Conservation (phyloP, 495 filamentous ascomycete genomes). For the Penicillium ucsense region DNA sequence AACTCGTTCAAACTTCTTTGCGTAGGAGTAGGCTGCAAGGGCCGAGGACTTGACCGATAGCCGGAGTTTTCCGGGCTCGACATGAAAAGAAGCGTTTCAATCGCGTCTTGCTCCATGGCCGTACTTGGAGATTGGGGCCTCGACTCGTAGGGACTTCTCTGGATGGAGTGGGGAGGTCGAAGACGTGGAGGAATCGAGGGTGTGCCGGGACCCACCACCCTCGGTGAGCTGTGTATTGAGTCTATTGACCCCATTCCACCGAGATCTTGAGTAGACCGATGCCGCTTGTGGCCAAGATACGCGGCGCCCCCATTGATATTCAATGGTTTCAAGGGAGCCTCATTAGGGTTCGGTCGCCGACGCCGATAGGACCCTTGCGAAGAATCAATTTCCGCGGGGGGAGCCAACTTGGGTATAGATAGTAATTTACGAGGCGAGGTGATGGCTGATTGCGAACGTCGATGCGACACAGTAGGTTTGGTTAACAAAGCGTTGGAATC, state of each 20-base stretch:
- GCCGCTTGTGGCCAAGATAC: constrained; percentile 23
- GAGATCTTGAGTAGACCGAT: constrained; percentile 30
- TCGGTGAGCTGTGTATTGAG: constrained; percentile 12
- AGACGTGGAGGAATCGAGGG: constrained; percentile 25
- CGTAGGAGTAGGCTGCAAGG: constrained; percentile 12
- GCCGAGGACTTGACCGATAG: constrained; percentile 29
- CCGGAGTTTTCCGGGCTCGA: constrained; percentile 71
- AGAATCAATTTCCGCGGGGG: constrained; percentile 46
- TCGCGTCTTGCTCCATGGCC: constrained; percentile 73
- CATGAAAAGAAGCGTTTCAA: constrained; percentile 81
- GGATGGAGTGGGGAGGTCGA: constrained; percentile 14
- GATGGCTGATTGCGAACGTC: constrained; percentile 13
- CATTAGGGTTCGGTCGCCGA: constrained; percentile 35
- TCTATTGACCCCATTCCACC: not conserved
- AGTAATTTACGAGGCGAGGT: constrained; percentile 13
- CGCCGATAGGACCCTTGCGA: constrained; percentile 18
- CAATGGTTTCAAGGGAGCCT: constrained; percentile 5
- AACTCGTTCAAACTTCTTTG: constrained; percentile 25
- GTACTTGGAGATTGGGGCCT: constrained; percentile 57
- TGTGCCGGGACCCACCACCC: constrained; percentile 19
- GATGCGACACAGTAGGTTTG: constrained; percentile 8
- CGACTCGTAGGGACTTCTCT: constrained; percentile 20
- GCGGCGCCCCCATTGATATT: constrained; percentile 9
- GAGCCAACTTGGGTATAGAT: constrained; percentile 38
- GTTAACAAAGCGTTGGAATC: not conserved